Conservation (phyloP, 352 stramenopile species). For the Phytophthora citrophthora region DNA sequence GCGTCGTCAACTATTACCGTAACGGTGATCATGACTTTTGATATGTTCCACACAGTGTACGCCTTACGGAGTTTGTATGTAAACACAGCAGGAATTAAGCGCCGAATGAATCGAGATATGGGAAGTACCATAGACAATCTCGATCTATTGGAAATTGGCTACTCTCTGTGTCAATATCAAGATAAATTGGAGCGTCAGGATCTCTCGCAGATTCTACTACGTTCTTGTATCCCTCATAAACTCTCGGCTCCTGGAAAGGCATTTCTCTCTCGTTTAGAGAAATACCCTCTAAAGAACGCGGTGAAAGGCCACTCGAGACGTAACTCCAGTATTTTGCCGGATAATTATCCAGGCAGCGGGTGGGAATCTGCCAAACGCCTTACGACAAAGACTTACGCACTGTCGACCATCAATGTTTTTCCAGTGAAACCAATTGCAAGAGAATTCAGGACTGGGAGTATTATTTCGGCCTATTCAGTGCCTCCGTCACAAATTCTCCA, state of each 20-base stretch:
- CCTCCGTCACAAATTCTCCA: slow-evolving; percentile 9
- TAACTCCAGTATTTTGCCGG: background rate
- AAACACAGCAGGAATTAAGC: slow-evolving; percentile 3
- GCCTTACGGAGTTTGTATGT: slow-evolving; percentile 5
- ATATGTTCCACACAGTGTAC: slow-evolving; percentile 3
- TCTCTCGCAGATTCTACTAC: slow-evolving; percentile 15
- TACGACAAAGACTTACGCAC: background rate
- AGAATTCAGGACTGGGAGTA: slow-evolving; percentile 5
- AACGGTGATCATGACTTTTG: background rate
- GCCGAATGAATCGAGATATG: slow-evolving; percentile 7
- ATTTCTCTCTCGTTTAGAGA: slow-evolving; percentile 15
- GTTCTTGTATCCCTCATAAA: slow-evolving; percentile 20
- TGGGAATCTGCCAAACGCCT: slow-evolving; percentile 4
- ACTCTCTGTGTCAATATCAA: slow-evolving; percentile 14
- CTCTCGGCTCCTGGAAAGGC: slow-evolving; percentile 10
- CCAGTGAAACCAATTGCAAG: background rate
- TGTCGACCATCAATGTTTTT: slow-evolving; percentile 1
- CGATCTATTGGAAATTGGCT: slow-evolving; percentile 5
- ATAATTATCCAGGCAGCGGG: background rate
- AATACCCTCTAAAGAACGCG: slow-evolving; percentile 9
- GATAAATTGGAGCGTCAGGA: slow-evolving; percentile 20
- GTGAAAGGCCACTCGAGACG: slow-evolving; percentile 13
- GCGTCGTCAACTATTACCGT: background rate
- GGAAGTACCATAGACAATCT: background rate
- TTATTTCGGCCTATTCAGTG: background rate